Percentiles rank a stretch among this genome's conserved stretches.
Conservation (phyloP, 306 rosid species). For the Dalbergia cochinchinensis region DNA sequence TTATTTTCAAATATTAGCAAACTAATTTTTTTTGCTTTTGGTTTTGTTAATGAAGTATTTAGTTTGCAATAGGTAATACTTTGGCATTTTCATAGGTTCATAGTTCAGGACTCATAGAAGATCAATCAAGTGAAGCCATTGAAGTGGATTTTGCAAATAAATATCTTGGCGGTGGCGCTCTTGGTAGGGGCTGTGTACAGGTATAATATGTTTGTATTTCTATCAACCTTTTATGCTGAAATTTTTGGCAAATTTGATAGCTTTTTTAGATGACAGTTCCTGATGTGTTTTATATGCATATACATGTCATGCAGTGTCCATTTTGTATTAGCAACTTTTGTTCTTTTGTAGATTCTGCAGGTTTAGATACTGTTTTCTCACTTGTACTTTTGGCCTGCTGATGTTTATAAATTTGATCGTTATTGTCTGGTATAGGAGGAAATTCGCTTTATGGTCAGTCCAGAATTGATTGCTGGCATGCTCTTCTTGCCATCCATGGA, state of each 20-base stretch:
- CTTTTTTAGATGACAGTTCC: background rate
- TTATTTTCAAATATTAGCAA: background rate
- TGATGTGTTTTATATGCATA: slow-evolving; percentile 28
- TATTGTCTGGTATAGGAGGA: slow-evolving; percentile 72
- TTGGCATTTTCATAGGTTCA: slow-evolving; percentile 61
- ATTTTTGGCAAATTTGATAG: slow-evolving; percentile 10
- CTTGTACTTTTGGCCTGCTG: background rate
- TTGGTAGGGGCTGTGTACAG: slow-evolving; percentile 88
- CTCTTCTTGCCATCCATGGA: slow-evolving; percentile 92
- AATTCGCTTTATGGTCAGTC: slow-evolving; percentile 92
- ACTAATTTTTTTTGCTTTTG: background rate
- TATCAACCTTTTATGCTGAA: slow-evolving; percentile 10
- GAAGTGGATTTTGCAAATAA: slow-evolving; percentile 97
- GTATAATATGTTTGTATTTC: slow-evolving; percentile 50
- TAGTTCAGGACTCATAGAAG: slow-evolving; percentile 80
- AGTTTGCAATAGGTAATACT: slow-evolving; percentile 36
- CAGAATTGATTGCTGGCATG: slow-evolving; percentile 89
- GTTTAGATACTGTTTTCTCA: slow-evolving; percentile 41
- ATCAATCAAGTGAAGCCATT: slow-evolving; percentile 73
- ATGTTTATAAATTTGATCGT: slow-evolving; percentile 35
- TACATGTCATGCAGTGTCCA: background rate
- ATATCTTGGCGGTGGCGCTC: slow-evolving; percentile 95
- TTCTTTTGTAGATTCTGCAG: slow-evolving; percentile 36
- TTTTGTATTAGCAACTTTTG: slow-evolving; percentile 20
- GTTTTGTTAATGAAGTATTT: slow-evolving; percentile 11